Evolutionary conservation across 169 alveolate species (phyloP).

Genomic region (Plasmodium coatneyi): DNA sequence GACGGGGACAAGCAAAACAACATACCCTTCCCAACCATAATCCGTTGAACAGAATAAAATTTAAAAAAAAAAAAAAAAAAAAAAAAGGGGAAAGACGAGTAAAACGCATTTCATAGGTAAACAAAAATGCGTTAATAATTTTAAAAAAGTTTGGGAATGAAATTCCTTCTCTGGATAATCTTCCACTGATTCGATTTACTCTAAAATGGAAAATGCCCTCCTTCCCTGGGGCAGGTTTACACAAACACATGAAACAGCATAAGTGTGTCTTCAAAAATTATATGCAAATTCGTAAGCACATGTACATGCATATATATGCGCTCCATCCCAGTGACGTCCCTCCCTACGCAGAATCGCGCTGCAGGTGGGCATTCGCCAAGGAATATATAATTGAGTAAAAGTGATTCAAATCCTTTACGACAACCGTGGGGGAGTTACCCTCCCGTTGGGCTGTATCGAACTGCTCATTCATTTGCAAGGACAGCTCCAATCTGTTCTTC

Average conservation of each 20-base stretch:
- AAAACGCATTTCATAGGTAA: neutral
- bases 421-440: neutral
- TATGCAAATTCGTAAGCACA: neutral
- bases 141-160: neutral
- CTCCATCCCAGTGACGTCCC: neutral
- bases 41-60: neutral
- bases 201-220: neutral
- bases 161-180: neutral
- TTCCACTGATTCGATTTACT: neutral
- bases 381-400: constrained; percentile 52
- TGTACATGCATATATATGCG: constrained; percentile 10
- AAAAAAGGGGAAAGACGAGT: neutral
- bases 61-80: neutral
- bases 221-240: neutral
- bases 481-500: constrained; percentile 44
- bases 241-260: neutral
- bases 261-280: neutral
- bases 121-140: neutral
- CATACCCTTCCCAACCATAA: neutral
- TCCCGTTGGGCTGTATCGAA: constrained; percentile 30
- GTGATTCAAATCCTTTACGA: constrained; percentile 60
- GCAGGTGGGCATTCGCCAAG: constrained; percentile 36
- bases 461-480: constrained; percentile 56
- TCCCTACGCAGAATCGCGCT: neutral
- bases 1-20: neutral